Percentiles rank a stretch among this genome's conserved stretches.
These are phyloP conservation scores for Russula dissimulans DNA, from an alignment of 768 basidiomycete genomes.

Conservation along the genomic window DNA sequence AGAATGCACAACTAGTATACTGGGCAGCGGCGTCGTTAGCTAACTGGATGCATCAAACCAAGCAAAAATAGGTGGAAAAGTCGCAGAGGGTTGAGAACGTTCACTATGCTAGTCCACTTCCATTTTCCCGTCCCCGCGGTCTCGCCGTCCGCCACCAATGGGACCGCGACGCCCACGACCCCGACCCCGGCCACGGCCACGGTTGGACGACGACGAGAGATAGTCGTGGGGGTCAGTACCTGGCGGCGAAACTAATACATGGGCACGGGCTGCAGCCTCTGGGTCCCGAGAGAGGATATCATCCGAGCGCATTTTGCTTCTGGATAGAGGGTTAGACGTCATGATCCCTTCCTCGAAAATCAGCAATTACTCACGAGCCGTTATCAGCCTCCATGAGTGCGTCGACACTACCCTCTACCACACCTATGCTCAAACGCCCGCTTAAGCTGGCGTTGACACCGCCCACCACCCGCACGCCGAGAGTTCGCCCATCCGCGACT, in stretches of 20 bases:
- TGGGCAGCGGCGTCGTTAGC: constrained; percentile 3
- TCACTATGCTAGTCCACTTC: constrained; percentile 8
- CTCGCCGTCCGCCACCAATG: constrained; percentile 8
- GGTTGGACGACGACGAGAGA: constrained; percentile 1
- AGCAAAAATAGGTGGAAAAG: not conserved
- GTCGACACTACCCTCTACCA: constrained; percentile 18
- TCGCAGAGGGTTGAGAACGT: not conserved
- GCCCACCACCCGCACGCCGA: constrained; percentile 18
- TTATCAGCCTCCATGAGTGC: constrained; percentile 13
- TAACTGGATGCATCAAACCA: not conserved
- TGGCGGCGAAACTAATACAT: constrained; percentile 19
- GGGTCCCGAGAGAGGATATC: constrained; percentile 18
- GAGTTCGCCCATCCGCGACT: constrained; percentile 19
- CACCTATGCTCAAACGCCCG: constrained; percentile 18
- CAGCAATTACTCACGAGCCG: constrained; percentile 14
- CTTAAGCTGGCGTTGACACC: constrained; percentile 20
- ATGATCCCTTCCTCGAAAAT: not conserved
- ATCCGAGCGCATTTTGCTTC: constrained; percentile 21
- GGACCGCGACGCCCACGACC: constrained; percentile 6
- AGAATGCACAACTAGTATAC: constrained; percentile 1
- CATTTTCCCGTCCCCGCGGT: constrained; percentile 14
- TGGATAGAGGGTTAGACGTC: not conserved
- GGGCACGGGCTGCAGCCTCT: constrained; percentile 19
- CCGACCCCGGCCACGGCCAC: constrained; percentile 14
- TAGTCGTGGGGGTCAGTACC: constrained; percentile 18